A percentile compares a stretch with the other conserved stretches of the same genome.
These are phyloP conservation scores for Chytriomyces sp. DNA, from an alignment of 192 early-diverging fungal species.

Conservation along the genomic window DNA sequence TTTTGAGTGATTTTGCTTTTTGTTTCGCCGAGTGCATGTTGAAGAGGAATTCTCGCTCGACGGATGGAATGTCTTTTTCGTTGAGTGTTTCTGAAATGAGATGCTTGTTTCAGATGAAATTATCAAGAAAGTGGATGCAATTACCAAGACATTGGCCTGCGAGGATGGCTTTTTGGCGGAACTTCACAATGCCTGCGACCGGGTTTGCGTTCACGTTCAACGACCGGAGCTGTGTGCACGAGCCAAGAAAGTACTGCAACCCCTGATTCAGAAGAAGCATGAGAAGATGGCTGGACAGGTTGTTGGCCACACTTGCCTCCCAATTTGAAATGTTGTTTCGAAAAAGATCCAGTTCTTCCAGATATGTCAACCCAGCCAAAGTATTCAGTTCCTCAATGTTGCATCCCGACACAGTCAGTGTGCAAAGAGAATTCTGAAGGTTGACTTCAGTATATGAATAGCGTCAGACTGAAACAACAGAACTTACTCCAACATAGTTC, in stretches of 20 bases:
- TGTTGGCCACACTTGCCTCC: conserved; percentile 39
- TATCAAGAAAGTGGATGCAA: background rate
- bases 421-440: conserved; percentile 25
- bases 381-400: conserved; percentile 34
- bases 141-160: too few relatives aligned
- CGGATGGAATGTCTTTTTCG: conserved; percentile 49
- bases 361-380: conserved; percentile 29
- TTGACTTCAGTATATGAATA: background rate
- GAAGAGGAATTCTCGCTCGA: conserved; percentile 49
- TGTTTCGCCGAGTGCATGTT: conserved; percentile 42
- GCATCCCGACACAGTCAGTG: conserved; percentile 39
- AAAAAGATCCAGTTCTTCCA: conserved; percentile 48
- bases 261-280: conserved; percentile 12
- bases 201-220: conserved; percentile 44
- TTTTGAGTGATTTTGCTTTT: conserved; percentile 16
- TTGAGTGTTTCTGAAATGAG: conserved; percentile 42
- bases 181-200: conserved; percentile 34
- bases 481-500: conserved; percentile 42
- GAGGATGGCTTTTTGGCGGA: conserved; percentile 53
- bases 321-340: conserved; percentile 43
- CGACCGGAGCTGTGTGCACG: conserved; percentile 20
- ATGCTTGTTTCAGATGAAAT: conserved; percentile 14
- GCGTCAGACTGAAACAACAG: conserved; percentile 36
- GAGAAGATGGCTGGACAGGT: conserved; percentile 38
- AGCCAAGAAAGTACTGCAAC: conserved; percentile 38